Base-by-base conservation (phyloP, 1,284 basidiomycete species). In the Ganoderma leucocontextum region DNA sequence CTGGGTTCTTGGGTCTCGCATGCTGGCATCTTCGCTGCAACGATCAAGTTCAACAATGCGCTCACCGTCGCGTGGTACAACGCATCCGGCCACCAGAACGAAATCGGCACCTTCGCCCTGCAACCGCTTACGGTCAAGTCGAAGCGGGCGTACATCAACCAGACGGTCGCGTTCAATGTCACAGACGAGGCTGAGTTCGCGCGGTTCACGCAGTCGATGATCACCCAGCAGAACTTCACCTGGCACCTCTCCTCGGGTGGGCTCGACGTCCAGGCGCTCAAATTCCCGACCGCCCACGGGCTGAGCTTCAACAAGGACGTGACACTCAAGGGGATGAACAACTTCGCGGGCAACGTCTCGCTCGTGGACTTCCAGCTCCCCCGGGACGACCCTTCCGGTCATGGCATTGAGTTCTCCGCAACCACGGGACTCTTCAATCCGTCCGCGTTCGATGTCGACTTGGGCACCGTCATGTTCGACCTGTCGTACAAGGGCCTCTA, bases 321-420 rank as follows among this genome's bases (percentile, higher is more conserved):
- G 41, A 86, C 83, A 0, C 78, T 91, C 60, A 85, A 84, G 65
- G 89, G 91, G 33, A 88, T 91, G 79, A 83, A 92, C 75, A 90
- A 85, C 76, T 93, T 95, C 75, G 76, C 84, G 39, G 82, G 84
- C 19, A 84, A 87, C 74, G 87, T 93, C 57, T 70, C 79, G 60
- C 82, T 95, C 53, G 79, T 85, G 66, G 87, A 93, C 72, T 86
- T 95, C 73, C 86, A 89, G 65, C 81, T 95, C n/a, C 93, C 93
- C 0, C 87, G 87, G 49, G 91, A 94, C 74, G 86, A 87, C 77
- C 87, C 90, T 2, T 81, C 79, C 0, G 91, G 91, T 0, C 91
- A 90, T 57, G 93, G 93, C 41, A 90, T 95, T 75, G 80, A 91
- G 74, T 91, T 91, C 71, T 75, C 83, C 42, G 87, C 91, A 15